These are phyloP conservation scores for Medicago lupulina DNA, from an alignment of 306 rosid species.

Conservation along the genomic window DNA sequence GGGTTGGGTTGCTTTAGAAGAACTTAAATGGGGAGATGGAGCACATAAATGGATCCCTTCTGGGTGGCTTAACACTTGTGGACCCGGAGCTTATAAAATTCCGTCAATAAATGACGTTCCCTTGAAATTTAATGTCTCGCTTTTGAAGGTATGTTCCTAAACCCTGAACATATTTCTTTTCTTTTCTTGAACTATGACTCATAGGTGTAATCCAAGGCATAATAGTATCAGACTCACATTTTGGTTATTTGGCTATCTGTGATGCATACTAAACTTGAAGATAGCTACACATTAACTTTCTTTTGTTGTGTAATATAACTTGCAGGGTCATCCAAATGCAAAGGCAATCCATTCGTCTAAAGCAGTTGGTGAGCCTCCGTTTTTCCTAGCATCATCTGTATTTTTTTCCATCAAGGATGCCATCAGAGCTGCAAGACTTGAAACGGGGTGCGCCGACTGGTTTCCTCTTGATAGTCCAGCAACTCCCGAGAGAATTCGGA, in stretches of 20 bases:
- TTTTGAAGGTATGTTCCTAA: slow-evolving; percentile 72
- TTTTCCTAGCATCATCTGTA: slow-evolving; percentile 84
- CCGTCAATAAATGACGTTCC: slow-evolving; percentile 88
- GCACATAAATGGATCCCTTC: slow-evolving; percentile 88
- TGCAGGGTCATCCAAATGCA: slow-evolving; percentile 90
- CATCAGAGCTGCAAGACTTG: slow-evolving; percentile 76
- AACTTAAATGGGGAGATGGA: slow-evolving; percentile 95
- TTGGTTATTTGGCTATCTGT: slow-evolving; percentile 23
- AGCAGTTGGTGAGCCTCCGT: slow-evolving; percentile 99
- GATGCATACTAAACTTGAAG: slow-evolving; percentile 1
- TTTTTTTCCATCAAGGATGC: slow-evolving; percentile 91
- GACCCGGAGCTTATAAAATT: slow-evolving; percentile 92
- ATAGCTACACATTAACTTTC: slow-evolving; percentile 4
- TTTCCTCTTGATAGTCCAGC: slow-evolving; percentile 97
- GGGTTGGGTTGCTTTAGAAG: slow-evolving; percentile 97
- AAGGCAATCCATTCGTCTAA: slow-evolving; percentile 94
- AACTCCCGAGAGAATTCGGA: slow-evolving; percentile 90
- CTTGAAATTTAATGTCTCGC: slow-evolving; percentile 77
- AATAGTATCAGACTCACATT: no score
- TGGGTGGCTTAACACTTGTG: slow-evolving; percentile 75
- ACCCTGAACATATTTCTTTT: no score
- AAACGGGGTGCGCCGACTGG: slow-evolving; percentile 68
- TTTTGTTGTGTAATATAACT: slow-evolving; percentile 34
- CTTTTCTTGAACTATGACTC: no score
- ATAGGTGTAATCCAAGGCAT: no score